phyloP scores from a whole-genome alignment of 192 early-diverging fungal genomes.

The Linnemannia hyalina region DNA sequence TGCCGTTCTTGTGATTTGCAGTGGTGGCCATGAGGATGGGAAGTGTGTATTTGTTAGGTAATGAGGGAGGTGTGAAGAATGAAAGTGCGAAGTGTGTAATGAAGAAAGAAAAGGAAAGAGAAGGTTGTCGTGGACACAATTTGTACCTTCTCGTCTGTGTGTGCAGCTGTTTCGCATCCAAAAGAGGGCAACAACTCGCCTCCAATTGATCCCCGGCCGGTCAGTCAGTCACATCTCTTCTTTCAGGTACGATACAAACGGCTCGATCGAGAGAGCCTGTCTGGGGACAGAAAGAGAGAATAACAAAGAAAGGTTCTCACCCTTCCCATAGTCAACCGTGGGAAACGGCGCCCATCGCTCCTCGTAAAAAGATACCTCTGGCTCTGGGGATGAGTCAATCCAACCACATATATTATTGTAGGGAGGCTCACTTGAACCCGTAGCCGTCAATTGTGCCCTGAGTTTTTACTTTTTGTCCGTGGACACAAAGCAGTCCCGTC shows the following conservation, averaged over 20 bases:
- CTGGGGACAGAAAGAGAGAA: background rate
- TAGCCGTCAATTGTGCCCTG: no score
- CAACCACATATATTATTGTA: background rate
- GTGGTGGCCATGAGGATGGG: background rate
- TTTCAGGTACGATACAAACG: background rate
- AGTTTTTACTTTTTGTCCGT: background rate
- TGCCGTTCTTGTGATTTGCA: conserved; percentile 25
- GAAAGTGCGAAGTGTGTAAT: background rate
- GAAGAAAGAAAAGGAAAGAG: background rate
- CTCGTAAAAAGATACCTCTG: background rate
- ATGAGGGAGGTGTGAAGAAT: background rate
- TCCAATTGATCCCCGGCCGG: background rate
- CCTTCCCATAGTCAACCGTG: background rate
- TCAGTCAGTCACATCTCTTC: background rate
- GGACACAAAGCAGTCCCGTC: conserved; percentile 7
- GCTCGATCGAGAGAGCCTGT: background rate
- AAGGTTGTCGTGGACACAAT: background rate
- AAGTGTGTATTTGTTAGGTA: background rate
- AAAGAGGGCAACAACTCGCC: background rate
- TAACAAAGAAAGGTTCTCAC: background rate
- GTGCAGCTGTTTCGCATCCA: background rate
- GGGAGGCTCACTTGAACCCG: no score
- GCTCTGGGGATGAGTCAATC: background rate
- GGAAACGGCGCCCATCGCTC: background rate
- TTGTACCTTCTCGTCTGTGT: background rate